Evolutionary conservation across 495 filamentous ascomycete genomes (phyloP), one percentile per base, ranked within the genome.

Genomic region (Tuber brumale): DNA sequence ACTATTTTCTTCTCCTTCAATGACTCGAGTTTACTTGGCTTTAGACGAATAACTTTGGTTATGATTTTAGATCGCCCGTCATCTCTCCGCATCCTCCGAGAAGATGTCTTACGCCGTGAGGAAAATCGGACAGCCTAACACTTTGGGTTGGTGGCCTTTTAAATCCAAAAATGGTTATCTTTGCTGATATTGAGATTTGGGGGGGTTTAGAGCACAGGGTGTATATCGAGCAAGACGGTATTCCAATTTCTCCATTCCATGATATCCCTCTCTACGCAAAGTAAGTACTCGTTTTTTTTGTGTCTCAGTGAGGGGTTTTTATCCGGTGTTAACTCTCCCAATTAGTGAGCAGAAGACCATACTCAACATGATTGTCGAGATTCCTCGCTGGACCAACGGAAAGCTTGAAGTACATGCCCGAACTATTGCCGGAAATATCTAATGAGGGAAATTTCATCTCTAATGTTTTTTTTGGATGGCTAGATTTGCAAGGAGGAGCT

Each of bases 351-450:
- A 96, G 87, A 88, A 97, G 88, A 96, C 91, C 81, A 85, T 99
- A 82, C 89, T 98, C 82, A 99, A 99, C 90, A 99, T 99, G 96
- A 86, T 99, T 72, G 96, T 98, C 77, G 96, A 98, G 90, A 97
- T 98, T 83, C 96, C 96, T 69, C 90, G 96, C 86, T 99, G 96
- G 96, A 97, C 94, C 85, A 99, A 99, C 87, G 96, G 92, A 81
- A 99, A 99, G 91, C 91, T 94, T 86, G 95, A 99, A 92, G 95
- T 96, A 87, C 69, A 87, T 83, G 39, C 70, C 66, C 70, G 18
- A 44, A n/a, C 16, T 66, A 71, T 31, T 74, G n/a, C 43, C 27
- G 45, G 35, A 74, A 42, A 31, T 71, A 72, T 76, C 31, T n/a
- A 69, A 43, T 23, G n/a, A 41, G 76, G 19, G 35, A 44, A 3